These are phyloP conservation scores for Sugiyamaella smithiae DNA, from an alignment of 805 yeast species.

Conservation along the genomic window DNA sequence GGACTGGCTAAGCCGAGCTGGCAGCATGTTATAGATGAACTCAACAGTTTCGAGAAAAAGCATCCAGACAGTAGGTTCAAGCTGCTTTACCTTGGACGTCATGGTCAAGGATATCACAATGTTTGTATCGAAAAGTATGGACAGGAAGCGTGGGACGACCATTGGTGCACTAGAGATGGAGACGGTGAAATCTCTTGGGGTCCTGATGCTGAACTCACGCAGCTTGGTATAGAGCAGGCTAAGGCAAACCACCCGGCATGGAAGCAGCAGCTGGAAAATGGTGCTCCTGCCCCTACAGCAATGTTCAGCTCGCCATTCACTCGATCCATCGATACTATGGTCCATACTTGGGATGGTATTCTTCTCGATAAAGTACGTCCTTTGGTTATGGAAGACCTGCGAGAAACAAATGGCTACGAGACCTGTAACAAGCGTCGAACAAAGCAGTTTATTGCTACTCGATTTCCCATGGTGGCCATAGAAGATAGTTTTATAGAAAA, in stretches of 20 bases:
- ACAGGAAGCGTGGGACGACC: constrained; percentile 42
- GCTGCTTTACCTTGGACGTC: constrained; percentile 48
- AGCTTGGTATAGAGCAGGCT: constrained; percentile 46
- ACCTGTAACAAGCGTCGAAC: constrained; percentile 48
- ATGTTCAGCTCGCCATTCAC: constrained; percentile 51
- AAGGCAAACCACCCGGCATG: constrained; percentile 43
- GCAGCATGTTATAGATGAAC: constrained; percentile 33
- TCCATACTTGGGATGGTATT: constrained; percentile 45
- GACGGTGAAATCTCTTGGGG: constrained; percentile 50
- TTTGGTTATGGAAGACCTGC: constrained; percentile 43
- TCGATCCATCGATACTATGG: constrained; percentile 50
- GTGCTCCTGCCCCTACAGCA: constrained; percentile 39
- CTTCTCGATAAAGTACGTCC: constrained; percentile 35
- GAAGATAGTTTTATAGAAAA: constrained; percentile 48
- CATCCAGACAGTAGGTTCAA: constrained; percentile 38
- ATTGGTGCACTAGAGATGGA: constrained; percentile 44
- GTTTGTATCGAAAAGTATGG: constrained; percentile 47
- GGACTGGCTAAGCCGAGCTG: constrained; percentile 40
- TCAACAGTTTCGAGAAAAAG: constrained; percentile 35
- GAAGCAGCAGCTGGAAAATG: constrained; percentile 35
- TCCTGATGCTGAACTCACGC: constrained; percentile 49
- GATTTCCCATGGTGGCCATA: constrained; percentile 44
- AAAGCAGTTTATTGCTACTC: constrained; percentile 37
- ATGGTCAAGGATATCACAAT: constrained; percentile 56
- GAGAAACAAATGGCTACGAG: constrained; percentile 52